Evolutionary conservation across 768 basidiomycete species (phyloP).

Genomic region (Serendipita sp.): DNA sequence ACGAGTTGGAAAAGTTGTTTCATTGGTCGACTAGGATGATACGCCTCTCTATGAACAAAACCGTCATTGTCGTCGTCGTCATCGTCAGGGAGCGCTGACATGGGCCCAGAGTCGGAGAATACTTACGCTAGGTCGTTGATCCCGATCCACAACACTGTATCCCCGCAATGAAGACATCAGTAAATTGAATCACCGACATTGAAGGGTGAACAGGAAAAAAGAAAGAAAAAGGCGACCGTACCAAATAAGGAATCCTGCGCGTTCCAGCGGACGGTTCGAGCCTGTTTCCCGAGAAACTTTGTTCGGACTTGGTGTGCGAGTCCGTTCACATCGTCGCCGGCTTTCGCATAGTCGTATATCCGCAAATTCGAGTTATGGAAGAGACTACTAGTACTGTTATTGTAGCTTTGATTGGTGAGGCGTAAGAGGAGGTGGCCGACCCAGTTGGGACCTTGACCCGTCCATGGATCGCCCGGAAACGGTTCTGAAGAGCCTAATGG

Average conservation of each 20-base stretch:
- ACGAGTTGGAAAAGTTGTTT: conserved; percentile 29
- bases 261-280: conserved; percentile 23
- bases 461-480: conserved; percentile 3
- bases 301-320: conserved; percentile 5
- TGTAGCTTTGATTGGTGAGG: not conserved
- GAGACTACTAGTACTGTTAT: not conserved
- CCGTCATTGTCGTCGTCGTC: too few species aligned
- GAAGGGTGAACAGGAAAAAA: too few species aligned
- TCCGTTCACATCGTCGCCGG: not conserved
- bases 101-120: too few species aligned
- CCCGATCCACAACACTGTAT: conserved; percentile 54
- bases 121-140: conserved; percentile 51
- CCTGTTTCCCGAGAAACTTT: conserved; percentile 5
- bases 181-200: too few species aligned
- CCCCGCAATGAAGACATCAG: too few species aligned
- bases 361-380: not conserved
- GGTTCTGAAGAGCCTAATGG: not conserved
- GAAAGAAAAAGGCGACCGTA: conserved; percentile 5
- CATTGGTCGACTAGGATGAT: conserved; percentile 12
- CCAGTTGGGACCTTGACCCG: conserved; percentile 1
- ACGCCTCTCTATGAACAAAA: not conserved
- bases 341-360: conserved; percentile 8
- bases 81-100: too few species aligned
- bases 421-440: not conserved
- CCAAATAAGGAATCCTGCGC: conserved; percentile 32